Evolutionary conservation across 2,329 filamentous ascomycete genomes (phyloP).

Genomic region (Scedosporium apiospermum): DNA sequence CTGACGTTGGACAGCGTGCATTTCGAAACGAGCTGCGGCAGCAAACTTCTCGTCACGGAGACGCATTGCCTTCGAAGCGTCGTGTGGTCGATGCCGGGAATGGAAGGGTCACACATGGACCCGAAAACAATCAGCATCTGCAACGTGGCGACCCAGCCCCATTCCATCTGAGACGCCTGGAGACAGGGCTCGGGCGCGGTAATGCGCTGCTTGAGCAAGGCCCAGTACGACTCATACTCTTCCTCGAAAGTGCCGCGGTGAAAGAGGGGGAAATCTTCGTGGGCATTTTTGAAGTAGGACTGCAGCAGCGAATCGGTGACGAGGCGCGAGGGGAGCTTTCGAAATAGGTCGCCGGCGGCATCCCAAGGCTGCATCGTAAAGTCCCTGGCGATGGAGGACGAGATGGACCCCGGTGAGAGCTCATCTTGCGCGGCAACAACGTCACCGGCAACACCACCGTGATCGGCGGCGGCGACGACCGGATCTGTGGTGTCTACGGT

Average conservation of each 20-base stretch:
- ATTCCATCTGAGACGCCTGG: constrained; percentile 14
- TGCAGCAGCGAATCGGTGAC: constrained; percentile 20
- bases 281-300: constrained; percentile 24
- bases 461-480: not conserved
- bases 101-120: constrained; percentile 17
- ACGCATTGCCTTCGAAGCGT: constrained; percentile 15
- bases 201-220: constrained; percentile 10
- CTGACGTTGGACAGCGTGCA: constrained; percentile 22
- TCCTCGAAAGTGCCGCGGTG: constrained; percentile 24
- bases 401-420: constrained; percentile 17
- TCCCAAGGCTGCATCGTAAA: constrained; percentile 15
- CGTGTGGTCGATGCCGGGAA: constrained; percentile 17
- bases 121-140: constrained; percentile 28
- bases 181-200: constrained; percentile 4
- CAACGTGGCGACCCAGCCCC: constrained; percentile 25
- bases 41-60: constrained; percentile 15
- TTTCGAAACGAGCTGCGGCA: constrained; percentile 20
- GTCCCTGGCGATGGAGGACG: constrained; percentile 17
- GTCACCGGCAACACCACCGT: not conserved
- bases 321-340: constrained; percentile 16
- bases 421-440: constrained; percentile 5
- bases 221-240: constrained; percentile 21
- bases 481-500: not conserved
- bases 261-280: constrained; percentile 26
- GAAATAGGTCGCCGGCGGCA: constrained; percentile 19